Percentiles rank a stretch among this genome's conserved stretches.
Evolutionary conservation across 2,329 filamentous ascomycete genomes (phyloP).

Genomic region (Monilinia fructicola): DNA sequence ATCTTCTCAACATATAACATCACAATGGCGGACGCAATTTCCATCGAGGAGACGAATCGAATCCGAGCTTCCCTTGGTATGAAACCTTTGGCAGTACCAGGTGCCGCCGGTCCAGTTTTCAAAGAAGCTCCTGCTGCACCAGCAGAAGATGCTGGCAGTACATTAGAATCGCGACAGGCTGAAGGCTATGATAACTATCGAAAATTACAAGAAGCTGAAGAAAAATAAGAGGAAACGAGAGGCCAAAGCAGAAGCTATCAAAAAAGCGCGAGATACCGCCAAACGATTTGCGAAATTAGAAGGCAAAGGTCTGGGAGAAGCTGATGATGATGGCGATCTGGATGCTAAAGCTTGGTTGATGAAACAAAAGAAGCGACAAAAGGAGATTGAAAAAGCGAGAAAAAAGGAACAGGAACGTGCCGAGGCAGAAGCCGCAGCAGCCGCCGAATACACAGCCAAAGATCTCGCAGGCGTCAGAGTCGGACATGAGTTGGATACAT

Average conservation of each 20-base stretch:
- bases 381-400: constrained; percentile 78
- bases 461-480: constrained; percentile 91
- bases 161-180: constrained; percentile 76
- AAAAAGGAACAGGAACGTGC: constrained; percentile 73
- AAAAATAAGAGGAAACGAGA: constrained; percentile 74
- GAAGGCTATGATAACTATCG: constrained; percentile 72
- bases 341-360: constrained; percentile 87
- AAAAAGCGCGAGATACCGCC: constrained; percentile 81
- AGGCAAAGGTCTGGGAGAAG: constrained; percentile 81
- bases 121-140: constrained; percentile 45
- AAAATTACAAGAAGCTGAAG: constrained; percentile 66
- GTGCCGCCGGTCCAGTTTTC: constrained; percentile 59
- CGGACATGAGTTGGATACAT: constrained; percentile 78
- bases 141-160: constrained; percentile 71
- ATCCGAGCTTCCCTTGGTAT: constrained; percentile 86
- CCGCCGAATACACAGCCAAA: constrained; percentile 76
- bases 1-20: neutral
- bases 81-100: constrained; percentile 83
- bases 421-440: constrained; percentile 68
- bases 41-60: constrained; percentile 92
- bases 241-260: constrained; percentile 76
- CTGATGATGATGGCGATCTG: constrained; percentile 61
- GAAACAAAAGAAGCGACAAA: constrained; percentile 89
- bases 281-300: constrained; percentile 74
- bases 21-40: constrained; percentile 57